These are phyloP conservation scores for Nicotiana tabacum DNA, from an alignment of 257 asterid species.

Conservation along the genomic window DNA sequence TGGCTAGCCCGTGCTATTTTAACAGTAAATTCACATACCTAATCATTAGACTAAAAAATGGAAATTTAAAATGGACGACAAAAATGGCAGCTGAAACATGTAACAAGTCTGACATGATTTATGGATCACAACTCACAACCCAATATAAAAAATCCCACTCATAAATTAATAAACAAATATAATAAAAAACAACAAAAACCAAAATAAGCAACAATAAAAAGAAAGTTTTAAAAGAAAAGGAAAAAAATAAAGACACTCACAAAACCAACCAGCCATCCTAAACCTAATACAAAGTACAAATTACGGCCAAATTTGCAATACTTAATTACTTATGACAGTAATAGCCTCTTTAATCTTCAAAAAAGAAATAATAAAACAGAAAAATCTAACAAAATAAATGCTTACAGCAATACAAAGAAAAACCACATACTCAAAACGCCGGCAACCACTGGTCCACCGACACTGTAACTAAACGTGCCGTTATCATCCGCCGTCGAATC, in stretches of 20 bases:
- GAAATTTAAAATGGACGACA: background rate
- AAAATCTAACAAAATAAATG: background rate
- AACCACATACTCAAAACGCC: conserved; percentile 3
- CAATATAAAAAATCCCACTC: background rate
- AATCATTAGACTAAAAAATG: background rate
- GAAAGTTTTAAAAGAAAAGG: background rate
- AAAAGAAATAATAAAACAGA: background rate
- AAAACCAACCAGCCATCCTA: background rate
- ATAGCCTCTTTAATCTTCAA: background rate
- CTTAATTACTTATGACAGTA: background rate
- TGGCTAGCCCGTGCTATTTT: too few relatives aligned
- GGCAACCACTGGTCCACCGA: background rate
- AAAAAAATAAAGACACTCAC: background rate
- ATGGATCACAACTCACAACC: background rate
- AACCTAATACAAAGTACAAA: background rate
- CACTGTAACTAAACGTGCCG: background rate
- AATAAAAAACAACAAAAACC: background rate
- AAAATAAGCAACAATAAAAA: background rate
- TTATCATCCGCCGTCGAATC: conserved; percentile 40
- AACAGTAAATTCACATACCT: background rate
- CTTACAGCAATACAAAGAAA: background rate
- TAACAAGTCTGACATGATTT: background rate
- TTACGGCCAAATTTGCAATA: too few relatives aligned
- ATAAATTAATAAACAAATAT: background rate
- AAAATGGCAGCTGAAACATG: background rate